Evolutionary conservation across 768 basidiomycete genomes (phyloP).

Genomic region (Kwoniella pini): DNA sequence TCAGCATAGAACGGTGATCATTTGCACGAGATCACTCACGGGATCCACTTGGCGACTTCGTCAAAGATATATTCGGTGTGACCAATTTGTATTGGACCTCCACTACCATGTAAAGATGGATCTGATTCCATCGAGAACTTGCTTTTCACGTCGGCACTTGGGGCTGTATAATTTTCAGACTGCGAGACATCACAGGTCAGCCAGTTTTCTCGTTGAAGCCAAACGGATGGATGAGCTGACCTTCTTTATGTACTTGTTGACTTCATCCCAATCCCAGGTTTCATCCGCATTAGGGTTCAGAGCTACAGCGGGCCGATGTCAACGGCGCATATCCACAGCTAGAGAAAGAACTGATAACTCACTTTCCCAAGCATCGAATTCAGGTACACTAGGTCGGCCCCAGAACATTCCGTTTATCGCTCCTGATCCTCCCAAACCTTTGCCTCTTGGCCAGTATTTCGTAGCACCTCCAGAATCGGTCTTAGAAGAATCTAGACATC

Average conservation of each 20-base stretch:
- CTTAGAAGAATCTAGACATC: neutral
- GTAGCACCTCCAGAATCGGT: slow-evolving; percentile 25
- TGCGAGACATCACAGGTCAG: too few relatives aligned
- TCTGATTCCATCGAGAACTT: slow-evolving; percentile 60
- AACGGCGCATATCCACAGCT: neutral
- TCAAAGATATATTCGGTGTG: slow-evolving; percentile 57
- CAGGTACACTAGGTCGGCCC: slow-evolving; percentile 31
- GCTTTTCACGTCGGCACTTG: slow-evolving; percentile 56
- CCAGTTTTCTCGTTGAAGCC: too few relatives aligned
- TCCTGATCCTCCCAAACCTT: slow-evolving; percentile 68
- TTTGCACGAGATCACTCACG: slow-evolving; percentile 51
- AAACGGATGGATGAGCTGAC: slow-evolving; percentile 58
- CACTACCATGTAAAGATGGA: slow-evolving; percentile 59
- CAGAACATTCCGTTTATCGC: slow-evolving; percentile 72
- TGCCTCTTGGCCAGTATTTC: slow-evolving; percentile 63
- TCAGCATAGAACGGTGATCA: too few relatives aligned
- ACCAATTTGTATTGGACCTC: slow-evolving; percentile 62
- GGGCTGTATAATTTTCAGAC: slow-evolving; percentile 64
- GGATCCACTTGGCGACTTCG: slow-evolving; percentile 63
- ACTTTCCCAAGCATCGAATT: slow-evolving; percentile 47
- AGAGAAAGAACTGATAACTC: slow-evolving; percentile 11
- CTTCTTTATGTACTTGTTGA: slow-evolving; percentile 51
- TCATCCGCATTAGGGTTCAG: slow-evolving; percentile 47
- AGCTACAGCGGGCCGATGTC: slow-evolving; percentile 43
- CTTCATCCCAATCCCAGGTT: slow-evolving; percentile 48